Evolutionary conservation across 805 yeast genomes (phyloP).

Genomic region (Blastobotrys chiropterorum): DNA sequence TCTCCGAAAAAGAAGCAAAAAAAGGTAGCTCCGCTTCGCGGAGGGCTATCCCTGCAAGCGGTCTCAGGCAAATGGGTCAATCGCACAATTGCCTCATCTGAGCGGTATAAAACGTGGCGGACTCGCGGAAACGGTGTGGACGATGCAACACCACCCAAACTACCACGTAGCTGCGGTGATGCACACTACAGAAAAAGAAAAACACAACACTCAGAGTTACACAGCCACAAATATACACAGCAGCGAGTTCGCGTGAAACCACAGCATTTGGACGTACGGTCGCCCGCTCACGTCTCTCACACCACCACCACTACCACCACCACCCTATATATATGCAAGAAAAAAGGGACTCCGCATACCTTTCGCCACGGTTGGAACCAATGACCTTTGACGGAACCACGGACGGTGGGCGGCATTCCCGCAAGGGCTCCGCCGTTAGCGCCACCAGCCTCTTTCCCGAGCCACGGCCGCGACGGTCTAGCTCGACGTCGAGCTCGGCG

Average conservation of each 20-base stretch:
- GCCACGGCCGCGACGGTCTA: constrained; percentile 5
- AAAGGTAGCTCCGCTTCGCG: too few species aligned
- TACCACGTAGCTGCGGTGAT: too few species aligned
- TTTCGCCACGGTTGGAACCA: background rate
- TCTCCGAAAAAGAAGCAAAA: too few species aligned
- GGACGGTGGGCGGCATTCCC: background rate
- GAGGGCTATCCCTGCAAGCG: too few species aligned
- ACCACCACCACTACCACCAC: background rate
- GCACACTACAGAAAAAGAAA: too few species aligned
- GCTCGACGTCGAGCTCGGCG: constrained; percentile 7
- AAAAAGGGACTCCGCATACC: background rate
- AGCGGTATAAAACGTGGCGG: too few species aligned
- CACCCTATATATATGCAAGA: background rate
- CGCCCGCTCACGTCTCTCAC: too few species aligned
- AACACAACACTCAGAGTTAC: background rate
- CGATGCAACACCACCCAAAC: too few species aligned
- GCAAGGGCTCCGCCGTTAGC: background rate
- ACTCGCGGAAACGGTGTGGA: too few species aligned
- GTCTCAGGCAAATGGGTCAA: too few species aligned
- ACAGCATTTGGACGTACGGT: too few species aligned
- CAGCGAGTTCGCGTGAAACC: background rate
- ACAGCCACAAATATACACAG: background rate
- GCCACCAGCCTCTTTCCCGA: background rate
- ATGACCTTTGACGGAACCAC: background rate
- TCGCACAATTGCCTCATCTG: too few species aligned